phyloP scores from a whole-genome alignment of 108 stramenopile species.

The Pseudonitzschia pungens region DNA sequence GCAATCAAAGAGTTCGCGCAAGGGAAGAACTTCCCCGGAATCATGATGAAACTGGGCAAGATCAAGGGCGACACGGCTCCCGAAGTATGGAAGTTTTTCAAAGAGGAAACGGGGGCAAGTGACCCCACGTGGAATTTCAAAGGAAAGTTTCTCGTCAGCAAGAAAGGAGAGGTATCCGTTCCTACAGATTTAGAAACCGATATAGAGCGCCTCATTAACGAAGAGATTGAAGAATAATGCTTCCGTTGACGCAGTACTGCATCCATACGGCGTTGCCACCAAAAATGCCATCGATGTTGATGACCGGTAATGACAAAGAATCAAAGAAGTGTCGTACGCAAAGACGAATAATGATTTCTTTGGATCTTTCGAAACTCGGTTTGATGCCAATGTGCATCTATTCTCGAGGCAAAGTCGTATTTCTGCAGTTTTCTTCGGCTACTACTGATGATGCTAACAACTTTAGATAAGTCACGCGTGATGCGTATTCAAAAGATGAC shows the following conservation, averaged over 20 bases:
- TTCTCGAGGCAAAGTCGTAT: neutral
- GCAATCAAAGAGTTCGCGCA: slow-evolving; percentile 34
- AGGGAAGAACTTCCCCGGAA: slow-evolving; percentile 39
- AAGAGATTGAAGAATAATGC: slow-evolving; percentile 3
- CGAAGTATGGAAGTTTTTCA: slow-evolving; percentile 42
- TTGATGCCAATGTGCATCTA: neutral
- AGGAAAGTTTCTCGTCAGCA: slow-evolving; percentile 40
- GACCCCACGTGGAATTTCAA: slow-evolving; percentile 47
- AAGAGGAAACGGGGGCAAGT: slow-evolving; percentile 24
- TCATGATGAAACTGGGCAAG: slow-evolving; percentile 47
- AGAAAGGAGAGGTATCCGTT: slow-evolving; percentile 23
- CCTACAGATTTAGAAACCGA: slow-evolving; percentile 15
- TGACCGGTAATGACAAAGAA: slow-evolving; percentile 13
- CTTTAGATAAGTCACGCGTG: too few species aligned
- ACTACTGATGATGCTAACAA: too few species aligned
- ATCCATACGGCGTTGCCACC: neutral
- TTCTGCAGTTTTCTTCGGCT: neutral
- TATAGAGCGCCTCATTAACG: slow-evolving; percentile 11
- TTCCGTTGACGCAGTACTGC: neutral
- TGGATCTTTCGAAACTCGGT: neutral
- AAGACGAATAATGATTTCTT: neutral
- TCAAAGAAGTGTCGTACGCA: slow-evolving; percentile 4
- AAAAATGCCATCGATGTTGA: neutral
- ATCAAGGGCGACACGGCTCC: slow-evolving; percentile 30
- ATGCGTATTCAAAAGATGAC: too few species aligned